A percentile compares a stretch with the other conserved stretches of the same genome.
These are phyloP conservation scores for Trichoderma koningii DNA, from an alignment of 2,329 filamentous ascomycete genomes.

Conservation along the genomic window DNA sequence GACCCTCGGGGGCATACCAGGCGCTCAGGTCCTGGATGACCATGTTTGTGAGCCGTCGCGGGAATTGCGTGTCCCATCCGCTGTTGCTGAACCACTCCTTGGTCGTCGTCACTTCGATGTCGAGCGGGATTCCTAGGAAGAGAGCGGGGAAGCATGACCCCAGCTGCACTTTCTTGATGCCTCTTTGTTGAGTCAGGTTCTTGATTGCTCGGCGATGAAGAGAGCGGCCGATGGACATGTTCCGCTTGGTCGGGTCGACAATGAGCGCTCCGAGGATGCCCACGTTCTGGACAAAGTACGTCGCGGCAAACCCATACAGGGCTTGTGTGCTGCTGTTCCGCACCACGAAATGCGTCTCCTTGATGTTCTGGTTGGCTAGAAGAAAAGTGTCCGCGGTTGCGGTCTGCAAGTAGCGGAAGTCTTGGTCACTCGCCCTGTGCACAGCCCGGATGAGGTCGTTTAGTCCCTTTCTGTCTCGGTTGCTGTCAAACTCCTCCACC, in stretches of 20 bases:
- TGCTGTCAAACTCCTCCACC: conserved; percentile 82
- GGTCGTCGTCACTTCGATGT: conserved; percentile 48
- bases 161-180: conserved; percentile 77
- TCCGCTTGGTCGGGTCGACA: conserved; percentile 82
- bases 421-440: conserved; percentile 66
- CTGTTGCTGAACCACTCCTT: conserved; percentile 86
- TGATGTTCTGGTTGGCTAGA: conserved; percentile 67
- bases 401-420: conserved; percentile 68
- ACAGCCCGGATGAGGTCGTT: conserved; percentile 73
- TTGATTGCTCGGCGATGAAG: conserved; percentile 84
- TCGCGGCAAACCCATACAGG: conserved; percentile 88
- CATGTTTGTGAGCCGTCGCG: conserved; percentile 64
- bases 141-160: conserved; percentile 81
- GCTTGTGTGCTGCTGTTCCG: conserved; percentile 90
- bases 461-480: conserved; percentile 72
- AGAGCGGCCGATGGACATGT: conserved; percentile 86
- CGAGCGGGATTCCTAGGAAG: conserved; percentile 76
- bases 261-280: conserved; percentile 85
- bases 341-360: conserved; percentile 87
- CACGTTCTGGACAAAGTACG: conserved; percentile 72
- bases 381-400: conserved; percentile 76
- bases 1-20: conserved; percentile 76
- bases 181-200: conserved; percentile 67
- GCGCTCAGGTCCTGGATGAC: conserved; percentile 68
- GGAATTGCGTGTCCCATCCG: conserved; percentile 77